phyloP scores from a whole-genome alignment of 148 eudicot species.

The Rhododendron ferrugineum region DNA sequence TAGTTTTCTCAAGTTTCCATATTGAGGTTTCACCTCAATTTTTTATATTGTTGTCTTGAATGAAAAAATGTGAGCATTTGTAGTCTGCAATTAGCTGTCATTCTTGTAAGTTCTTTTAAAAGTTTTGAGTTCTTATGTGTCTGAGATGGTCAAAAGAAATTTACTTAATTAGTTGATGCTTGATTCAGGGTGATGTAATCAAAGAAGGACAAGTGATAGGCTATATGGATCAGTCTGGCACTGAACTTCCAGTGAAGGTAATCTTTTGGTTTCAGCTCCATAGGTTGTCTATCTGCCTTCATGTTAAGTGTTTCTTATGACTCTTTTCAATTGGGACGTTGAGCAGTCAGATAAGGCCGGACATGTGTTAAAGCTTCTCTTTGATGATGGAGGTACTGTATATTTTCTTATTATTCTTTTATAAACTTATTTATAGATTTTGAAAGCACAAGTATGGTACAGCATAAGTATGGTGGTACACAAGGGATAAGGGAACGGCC shows the following conservation, averaged over 20 bases:
- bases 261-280: conserved; percentile 17
- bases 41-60: not conserved
- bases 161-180: not conserved
- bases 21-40: not conserved
- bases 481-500: not conserved
- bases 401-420: not conserved
- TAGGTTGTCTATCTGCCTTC: not conserved
- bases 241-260: conserved; percentile 76
- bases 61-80: not conserved
- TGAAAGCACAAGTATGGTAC: not conserved
- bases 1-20: conserved; percentile 1
- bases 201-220: conserved; percentile 90
- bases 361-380: conserved; percentile 69
- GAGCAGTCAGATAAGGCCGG: conserved; percentile 87
- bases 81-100: not conserved
- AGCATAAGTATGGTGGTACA: not conserved
- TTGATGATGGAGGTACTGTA: conserved; percentile 62
- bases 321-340: not conserved
- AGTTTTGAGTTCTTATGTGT: not conserved
- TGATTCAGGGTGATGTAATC: conserved; percentile 69
- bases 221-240: conserved; percentile 81
- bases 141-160: not conserved
- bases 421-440: not conserved
- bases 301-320: conserved; percentile 3
- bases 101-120: not conserved